phyloP scores from a whole-genome alignment of 805 yeast species.

The Jamesozyma rosinii region DNA sequence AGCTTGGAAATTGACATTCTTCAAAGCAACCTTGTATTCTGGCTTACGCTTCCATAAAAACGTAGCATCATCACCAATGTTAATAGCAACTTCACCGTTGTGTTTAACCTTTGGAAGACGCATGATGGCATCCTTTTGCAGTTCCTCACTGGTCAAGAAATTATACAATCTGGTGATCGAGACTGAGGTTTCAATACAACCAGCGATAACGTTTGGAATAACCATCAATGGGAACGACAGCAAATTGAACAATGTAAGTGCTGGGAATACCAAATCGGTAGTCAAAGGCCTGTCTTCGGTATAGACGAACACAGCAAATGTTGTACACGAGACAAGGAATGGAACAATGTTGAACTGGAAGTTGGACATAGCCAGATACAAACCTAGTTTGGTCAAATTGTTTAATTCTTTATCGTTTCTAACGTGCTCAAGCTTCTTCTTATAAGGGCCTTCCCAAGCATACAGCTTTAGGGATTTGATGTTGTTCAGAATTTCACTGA shows the following conservation, averaged over 20 bases:
- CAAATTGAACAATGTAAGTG: conserved; percentile 78
- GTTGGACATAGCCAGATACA: conserved; percentile 56
- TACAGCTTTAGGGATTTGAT: conserved; percentile 88
- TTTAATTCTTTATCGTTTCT: conserved; percentile 81
- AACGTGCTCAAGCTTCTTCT: conserved; percentile 60
- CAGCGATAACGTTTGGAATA: conserved; percentile 81
- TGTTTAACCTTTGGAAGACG: conserved; percentile 36
- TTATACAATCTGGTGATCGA: conserved; percentile 65
- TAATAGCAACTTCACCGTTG: conserved; percentile 59
- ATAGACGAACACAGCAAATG: conserved; percentile 73
- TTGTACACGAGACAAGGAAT: conserved; percentile 76
- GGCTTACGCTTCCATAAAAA: conserved; percentile 74
- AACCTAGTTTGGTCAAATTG: conserved; percentile 66
- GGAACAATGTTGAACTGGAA: conserved; percentile 85
- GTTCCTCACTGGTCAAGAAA: conserved; percentile 66
- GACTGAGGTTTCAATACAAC: conserved; percentile 81
- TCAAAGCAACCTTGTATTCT: conserved; percentile 56
- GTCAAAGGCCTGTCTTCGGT: conserved; percentile 56
- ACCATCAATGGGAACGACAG: conserved; percentile 86
- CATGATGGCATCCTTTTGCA: conserved; percentile 66
- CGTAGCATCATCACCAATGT: conserved; percentile 51
- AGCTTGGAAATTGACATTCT: conserved; percentile 52
- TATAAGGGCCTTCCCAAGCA: conserved; percentile 91
- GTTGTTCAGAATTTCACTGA: conserved; percentile 80
- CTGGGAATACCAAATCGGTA: conserved; percentile 88